These are phyloP conservation scores for Euphorbia pulcherrima DNA, from an alignment of 345 rosid species.

Conservation along the genomic window DNA sequence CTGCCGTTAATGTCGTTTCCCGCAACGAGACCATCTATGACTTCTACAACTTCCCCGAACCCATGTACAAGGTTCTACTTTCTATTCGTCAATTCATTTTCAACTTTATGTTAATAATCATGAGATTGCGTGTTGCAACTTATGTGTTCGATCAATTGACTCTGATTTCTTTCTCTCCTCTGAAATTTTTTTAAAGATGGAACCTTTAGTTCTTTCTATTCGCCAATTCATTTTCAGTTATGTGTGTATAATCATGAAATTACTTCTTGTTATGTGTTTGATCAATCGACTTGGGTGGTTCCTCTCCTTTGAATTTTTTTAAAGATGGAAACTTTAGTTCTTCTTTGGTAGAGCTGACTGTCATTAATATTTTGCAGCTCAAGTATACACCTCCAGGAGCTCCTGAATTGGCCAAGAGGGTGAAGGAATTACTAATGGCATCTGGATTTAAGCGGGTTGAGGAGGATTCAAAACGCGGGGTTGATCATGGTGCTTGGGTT, in stretches of 20 bases:
- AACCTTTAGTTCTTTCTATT: not conserved
- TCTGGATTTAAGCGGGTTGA: slow-evolving; percentile 52
- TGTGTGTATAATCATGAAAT: no score
- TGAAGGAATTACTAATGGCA: slow-evolving; percentile 57
- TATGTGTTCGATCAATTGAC: not conserved
- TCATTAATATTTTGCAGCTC: slow-evolving; percentile 39
- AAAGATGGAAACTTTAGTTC: not conserved
- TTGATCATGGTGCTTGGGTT: slow-evolving; percentile 98
- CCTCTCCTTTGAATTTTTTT: not conserved
- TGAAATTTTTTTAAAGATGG: not conserved
- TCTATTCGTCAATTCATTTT: no score
- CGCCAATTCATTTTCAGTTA: no score
- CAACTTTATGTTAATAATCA: not conserved
- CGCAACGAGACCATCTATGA: slow-evolving; percentile 69
- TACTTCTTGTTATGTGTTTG: not conserved
- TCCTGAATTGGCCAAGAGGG: slow-evolving; percentile 66
- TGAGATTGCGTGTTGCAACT: no score
- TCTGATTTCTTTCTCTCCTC: not conserved
- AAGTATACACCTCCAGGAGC: slow-evolving; percentile 93
- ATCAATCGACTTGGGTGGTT: not conserved
- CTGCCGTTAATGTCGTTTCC: slow-evolving; percentile 56
- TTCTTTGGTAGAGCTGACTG: not conserved
- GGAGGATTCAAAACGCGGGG: slow-evolving; percentile 66
- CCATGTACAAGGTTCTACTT: slow-evolving; percentile 58
- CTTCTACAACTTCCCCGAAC: slow-evolving; percentile 70